phyloP scores from a whole-genome alignment of 2,329 filamentous ascomycete genomes.

The Beauveria sp. region DNA sequence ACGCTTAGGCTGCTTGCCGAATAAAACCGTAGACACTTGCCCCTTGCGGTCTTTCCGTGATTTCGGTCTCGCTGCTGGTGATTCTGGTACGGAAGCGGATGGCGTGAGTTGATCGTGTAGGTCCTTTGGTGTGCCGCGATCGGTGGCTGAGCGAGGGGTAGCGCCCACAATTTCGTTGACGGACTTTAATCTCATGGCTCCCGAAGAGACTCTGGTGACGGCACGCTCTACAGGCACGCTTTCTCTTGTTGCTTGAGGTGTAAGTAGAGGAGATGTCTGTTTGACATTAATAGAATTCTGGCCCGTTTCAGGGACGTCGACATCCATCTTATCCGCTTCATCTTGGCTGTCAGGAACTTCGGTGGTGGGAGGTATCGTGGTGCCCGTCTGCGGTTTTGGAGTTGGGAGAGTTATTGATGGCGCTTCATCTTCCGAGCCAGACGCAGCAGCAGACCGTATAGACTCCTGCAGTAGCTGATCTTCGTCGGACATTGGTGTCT shows the following conservation, averaged over 20 bases:
- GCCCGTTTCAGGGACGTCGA: conserved; percentile 21
- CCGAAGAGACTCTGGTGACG: conserved; percentile 63
- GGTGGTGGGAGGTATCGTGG: background rate
- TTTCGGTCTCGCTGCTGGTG: conserved; percentile 27
- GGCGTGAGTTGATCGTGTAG: conserved; percentile 31
- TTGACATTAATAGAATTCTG: background rate
- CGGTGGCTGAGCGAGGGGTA: conserved; percentile 32
- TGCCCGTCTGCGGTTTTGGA: background rate
- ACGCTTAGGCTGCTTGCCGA: conserved; percentile 57
- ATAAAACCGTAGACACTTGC: conserved; percentile 68
- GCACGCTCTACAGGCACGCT: conserved; percentile 38
- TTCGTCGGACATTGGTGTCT: conserved; percentile 28
- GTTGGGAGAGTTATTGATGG: background rate
- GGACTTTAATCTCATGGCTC: conserved; percentile 63
- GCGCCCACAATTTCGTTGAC: conserved; percentile 65
- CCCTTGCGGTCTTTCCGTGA: conserved; percentile 52
- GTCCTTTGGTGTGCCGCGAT: conserved; percentile 19
- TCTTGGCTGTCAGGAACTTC: conserved; percentile 31
- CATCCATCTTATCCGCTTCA: conserved; percentile 27
- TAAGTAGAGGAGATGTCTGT: conserved; percentile 10
- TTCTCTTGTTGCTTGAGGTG: conserved; percentile 15
- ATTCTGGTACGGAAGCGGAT: conserved; percentile 37
- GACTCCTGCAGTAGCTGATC: conserved; percentile 39
- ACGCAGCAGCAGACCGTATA: conserved; percentile 23
- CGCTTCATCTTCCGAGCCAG: conserved; percentile 12